These are phyloP conservation scores for Jacaranda mimosifolia DNA, from an alignment of 257 asterid genomes.

Conservation along the genomic window DNA sequence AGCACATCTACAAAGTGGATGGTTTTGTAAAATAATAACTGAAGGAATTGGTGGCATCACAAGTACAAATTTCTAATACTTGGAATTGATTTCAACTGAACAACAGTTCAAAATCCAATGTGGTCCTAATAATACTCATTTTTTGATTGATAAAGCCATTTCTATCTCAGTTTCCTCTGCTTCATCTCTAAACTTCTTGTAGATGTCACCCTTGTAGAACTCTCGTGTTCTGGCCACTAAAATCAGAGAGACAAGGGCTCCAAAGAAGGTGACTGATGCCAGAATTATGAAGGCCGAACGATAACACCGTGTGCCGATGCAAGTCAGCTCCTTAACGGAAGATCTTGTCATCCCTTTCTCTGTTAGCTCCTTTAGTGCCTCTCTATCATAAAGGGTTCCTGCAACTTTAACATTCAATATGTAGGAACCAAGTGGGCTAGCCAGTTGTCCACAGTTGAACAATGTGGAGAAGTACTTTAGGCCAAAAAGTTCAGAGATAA, in stretches of 20 bases:
- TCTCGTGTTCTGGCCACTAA: slow-evolving; percentile 66
- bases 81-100: background rate
- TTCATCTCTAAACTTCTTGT: slow-evolving; percentile 68
- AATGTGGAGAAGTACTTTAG: slow-evolving; percentile 71
- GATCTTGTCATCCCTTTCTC: slow-evolving; percentile 62
- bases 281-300: slow-evolving; percentile 60
- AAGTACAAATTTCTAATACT: background rate
- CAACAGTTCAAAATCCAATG: background rate
- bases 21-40: background rate
- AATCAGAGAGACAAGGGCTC: slow-evolving; percentile 65
- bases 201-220: slow-evolving; percentile 73
- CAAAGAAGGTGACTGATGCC: slow-evolving; percentile 60
- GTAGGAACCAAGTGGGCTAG: slow-evolving; percentile 79
- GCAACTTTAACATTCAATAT: slow-evolving; percentile 69
- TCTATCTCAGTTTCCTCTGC: slow-evolving; percentile 42
- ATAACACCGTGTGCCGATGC: slow-evolving; percentile 65
- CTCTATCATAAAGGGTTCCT: slow-evolving; percentile 69
- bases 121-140: slow-evolving; percentile 28
- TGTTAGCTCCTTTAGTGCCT: slow-evolving; percentile 65
- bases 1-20: background rate
- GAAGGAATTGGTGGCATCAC: background rate
- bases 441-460: slow-evolving; percentile 85
- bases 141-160: slow-evolving; percentile 34
- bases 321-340: slow-evolving; percentile 60
- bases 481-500: slow-evolving; percentile 79